Conservation (phyloP, 164 flowering plant genomes). For the Houttuynia cordata region DNA sequence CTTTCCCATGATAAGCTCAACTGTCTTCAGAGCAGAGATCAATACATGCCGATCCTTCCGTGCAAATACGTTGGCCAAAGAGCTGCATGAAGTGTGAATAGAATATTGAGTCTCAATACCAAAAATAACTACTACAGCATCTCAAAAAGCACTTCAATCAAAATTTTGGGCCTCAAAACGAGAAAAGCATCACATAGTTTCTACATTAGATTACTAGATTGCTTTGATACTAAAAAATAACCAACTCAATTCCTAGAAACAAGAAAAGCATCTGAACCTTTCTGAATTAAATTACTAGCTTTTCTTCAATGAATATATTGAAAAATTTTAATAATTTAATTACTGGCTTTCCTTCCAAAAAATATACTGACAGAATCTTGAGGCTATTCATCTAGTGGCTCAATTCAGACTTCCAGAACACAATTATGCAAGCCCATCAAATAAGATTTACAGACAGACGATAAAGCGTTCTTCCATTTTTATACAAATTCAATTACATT, state of each 20-base stretch:
- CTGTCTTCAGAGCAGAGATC: constrained; percentile 49
- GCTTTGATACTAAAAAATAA: too few species aligned
- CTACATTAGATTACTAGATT: too few species aligned
- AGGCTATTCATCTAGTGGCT: too few species aligned
- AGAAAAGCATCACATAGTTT: not conserved
- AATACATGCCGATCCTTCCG: constrained; percentile 72
- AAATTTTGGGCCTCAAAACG: not conserved
- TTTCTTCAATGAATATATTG: too few species aligned
- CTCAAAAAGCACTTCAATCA: not conserved
- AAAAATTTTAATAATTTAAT: too few species aligned
- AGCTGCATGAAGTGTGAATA: constrained; percentile 28
- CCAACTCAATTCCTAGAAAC: not conserved
- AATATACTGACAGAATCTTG: too few species aligned
- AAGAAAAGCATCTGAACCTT: too few species aligned
- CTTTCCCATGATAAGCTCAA: constrained; percentile 47
- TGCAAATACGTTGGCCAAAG: constrained; percentile 69
- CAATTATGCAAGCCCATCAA: too few species aligned
- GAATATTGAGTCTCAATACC: not conserved
- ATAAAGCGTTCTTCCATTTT: not conserved
- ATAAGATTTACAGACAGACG: too few species aligned
- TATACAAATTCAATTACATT: not conserved
- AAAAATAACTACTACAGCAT: not conserved
- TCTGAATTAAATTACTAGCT: too few species aligned
- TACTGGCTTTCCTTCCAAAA: too few species aligned
- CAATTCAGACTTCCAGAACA: too few species aligned